Evolutionary conservation across 345 rosid genomes (phyloP).

Genomic region (Ceriops zippeliana): DNA sequence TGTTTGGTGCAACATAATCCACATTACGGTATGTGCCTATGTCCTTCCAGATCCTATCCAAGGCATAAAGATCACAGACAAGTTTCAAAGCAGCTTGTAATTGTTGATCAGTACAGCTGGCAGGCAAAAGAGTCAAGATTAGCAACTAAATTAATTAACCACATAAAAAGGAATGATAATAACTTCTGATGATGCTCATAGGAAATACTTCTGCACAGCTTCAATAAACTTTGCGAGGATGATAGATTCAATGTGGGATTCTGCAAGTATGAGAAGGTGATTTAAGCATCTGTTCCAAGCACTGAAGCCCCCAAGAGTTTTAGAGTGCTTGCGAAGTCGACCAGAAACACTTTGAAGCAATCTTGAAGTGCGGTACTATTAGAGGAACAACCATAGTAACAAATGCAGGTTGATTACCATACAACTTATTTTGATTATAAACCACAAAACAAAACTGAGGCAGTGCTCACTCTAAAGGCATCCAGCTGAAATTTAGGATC

Average conservation of each 20-base stretch:
- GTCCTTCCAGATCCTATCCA: conserved; percentile 92
- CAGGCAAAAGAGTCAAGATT: conserved; percentile 3
- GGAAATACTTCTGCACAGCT: conserved; percentile 72
- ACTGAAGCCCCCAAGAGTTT: conserved; percentile 83
- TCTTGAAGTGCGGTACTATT: conserved; percentile 93
- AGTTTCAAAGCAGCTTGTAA: conserved; percentile 76
- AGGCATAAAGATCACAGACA: conserved; percentile 90
- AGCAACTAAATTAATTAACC: conserved; percentile 9
- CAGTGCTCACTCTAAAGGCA: conserved; percentile 81
- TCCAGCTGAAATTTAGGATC: conserved; percentile 93
- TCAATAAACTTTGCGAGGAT: conserved; percentile 86
- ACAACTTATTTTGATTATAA: background rate
- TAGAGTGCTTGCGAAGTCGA: conserved; percentile 73
- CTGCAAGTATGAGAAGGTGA: conserved; percentile 95
- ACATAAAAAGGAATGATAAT: background rate
- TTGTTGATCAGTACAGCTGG: conserved; percentile 74
- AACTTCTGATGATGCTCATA: background rate
- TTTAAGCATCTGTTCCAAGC: conserved; percentile 99
- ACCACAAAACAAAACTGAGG: conserved; percentile 6
- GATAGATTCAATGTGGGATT: conserved; percentile 93
- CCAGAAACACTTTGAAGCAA: conserved; percentile 82
- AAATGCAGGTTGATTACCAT: background rate
- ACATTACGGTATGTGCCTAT: conserved; percentile 91
- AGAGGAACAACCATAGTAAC: conserved; percentile 7
- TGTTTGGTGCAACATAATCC: conserved; percentile 96